phyloP scores from a whole-genome alignment of 202 grass and related monocot species.

The Cymbopogon flexuosus region DNA sequence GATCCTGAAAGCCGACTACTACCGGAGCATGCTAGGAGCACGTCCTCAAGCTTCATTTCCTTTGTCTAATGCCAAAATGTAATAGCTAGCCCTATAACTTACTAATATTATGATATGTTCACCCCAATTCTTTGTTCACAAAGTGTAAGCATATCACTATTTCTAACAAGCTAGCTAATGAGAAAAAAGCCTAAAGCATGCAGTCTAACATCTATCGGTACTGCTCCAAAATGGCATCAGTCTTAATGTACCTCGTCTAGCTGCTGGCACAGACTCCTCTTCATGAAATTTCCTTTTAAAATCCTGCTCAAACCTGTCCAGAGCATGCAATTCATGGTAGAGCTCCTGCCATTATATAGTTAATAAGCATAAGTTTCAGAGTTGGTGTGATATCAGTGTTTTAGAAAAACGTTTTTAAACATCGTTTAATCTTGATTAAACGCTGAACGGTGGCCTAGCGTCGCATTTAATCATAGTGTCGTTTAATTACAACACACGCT shows the following conservation, averaged over 20 bases:
- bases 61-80: background rate
- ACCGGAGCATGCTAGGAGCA: background rate
- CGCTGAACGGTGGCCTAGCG: too few relatives aligned
- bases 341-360: conserved; percentile 56
- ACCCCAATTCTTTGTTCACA: background rate
- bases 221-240: background rate
- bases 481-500: too few relatives aligned
- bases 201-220: background rate
- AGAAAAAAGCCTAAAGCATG: background rate
- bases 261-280: conserved; percentile 57
- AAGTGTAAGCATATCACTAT: background rate
- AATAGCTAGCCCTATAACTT: background rate
- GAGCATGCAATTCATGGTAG: conserved; percentile 82
- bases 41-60: background rate
- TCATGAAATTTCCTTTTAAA: conserved; percentile 80
- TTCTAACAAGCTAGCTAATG: background rate
- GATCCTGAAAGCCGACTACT: background rate
- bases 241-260: conserved; percentile 54
- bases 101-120: background rate
- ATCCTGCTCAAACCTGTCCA: conserved; percentile 90
- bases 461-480: too few relatives aligned
- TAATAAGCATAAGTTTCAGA: conserved; percentile 26
- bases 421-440: too few relatives aligned
- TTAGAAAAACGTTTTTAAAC: too few relatives aligned
- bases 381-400: too few relatives aligned